These are phyloP conservation scores for Carallia brachiata DNA, from an alignment of 345 rosid genomes.

Conservation along the genomic window DNA sequence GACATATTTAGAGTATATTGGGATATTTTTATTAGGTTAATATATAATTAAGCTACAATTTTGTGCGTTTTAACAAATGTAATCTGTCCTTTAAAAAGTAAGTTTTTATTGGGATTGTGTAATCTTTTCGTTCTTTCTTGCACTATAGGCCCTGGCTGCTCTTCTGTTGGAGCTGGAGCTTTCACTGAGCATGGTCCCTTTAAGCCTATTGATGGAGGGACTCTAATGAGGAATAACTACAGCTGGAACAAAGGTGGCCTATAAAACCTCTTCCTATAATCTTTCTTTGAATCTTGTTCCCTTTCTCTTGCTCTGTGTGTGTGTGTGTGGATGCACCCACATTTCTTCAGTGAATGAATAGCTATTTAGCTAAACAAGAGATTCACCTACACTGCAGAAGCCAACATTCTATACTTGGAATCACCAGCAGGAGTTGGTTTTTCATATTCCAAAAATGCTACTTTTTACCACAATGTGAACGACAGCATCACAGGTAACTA, in stretches of 20 bases:
- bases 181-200: conserved; percentile 24
- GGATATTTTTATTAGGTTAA: no score
- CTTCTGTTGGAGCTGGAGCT: conserved; percentile 26
- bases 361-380: neutral
- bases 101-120: no score
- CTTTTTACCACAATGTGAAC: conserved; percentile 15
- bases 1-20: no score
- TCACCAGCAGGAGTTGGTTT: conserved; percentile 23
- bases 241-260: conserved; percentile 24
- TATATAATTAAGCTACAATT: no score
- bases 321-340: no score
- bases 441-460: conserved; percentile 6
- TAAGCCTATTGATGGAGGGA: conserved; percentile 14
- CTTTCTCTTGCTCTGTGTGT: no score
- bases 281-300: no score
- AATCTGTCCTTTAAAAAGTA: no score
- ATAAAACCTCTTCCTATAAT: neutral
- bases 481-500: conserved; percentile 18
- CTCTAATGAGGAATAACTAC: conserved; percentile 7
- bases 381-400: conserved; percentile 10
- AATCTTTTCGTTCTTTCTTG: no score
- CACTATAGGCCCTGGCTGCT: conserved; percentile 18
- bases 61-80: no score
- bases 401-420: conserved; percentile 22
- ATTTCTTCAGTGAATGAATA: neutral